Evolutionary conservation across 2,329 filamentous ascomycete genomes (phyloP).

Genomic region (Nothophaeocryptopus gaeumannii): DNA sequence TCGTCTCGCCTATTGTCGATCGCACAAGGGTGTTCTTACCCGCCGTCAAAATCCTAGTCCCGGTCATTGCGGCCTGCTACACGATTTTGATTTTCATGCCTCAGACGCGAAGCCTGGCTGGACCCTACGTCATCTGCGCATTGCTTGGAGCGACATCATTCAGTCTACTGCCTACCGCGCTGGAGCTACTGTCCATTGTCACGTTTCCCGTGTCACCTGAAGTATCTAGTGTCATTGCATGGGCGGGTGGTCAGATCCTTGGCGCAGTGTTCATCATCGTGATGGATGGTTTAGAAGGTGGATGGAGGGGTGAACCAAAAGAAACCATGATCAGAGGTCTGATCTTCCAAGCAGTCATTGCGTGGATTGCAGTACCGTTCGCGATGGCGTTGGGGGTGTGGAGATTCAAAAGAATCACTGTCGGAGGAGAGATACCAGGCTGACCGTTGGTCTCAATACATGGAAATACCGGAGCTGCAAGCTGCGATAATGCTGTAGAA

Average conservation of each 20-base stretch:
- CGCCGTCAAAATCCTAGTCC: constrained; percentile 70
- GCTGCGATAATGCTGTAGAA: too few species aligned
- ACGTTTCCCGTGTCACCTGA: constrained; percentile 85
- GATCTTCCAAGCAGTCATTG: constrained; percentile 74
- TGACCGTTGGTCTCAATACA: background rate
- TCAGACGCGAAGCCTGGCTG: constrained; percentile 56
- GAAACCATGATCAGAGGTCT: constrained; percentile 71
- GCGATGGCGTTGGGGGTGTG: constrained; percentile 19
- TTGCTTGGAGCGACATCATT: constrained; percentile 79
- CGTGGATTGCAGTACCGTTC: constrained; percentile 59
- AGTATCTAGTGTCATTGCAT: constrained; percentile 77
- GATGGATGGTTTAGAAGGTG: constrained; percentile 68
- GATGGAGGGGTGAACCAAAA: constrained; percentile 32
- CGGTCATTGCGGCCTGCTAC: constrained; percentile 66
- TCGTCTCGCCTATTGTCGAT: constrained; percentile 79
- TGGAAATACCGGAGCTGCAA: background rate
- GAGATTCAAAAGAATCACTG: constrained; percentile 33
- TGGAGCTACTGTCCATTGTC: constrained; percentile 85
- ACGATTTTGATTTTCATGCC: constrained; percentile 81
- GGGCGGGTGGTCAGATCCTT: constrained; percentile 80
- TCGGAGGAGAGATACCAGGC: constrained; percentile 2
- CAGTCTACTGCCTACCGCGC: constrained; percentile 73
- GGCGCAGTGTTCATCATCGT: constrained; percentile 82
- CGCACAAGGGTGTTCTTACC: constrained; percentile 75
- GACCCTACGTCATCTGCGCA: constrained; percentile 72